Evolutionary conservation across 495 filamentous ascomycete genomes (phyloP).

Genomic region (Chaetomidium leptoderma): DNA sequence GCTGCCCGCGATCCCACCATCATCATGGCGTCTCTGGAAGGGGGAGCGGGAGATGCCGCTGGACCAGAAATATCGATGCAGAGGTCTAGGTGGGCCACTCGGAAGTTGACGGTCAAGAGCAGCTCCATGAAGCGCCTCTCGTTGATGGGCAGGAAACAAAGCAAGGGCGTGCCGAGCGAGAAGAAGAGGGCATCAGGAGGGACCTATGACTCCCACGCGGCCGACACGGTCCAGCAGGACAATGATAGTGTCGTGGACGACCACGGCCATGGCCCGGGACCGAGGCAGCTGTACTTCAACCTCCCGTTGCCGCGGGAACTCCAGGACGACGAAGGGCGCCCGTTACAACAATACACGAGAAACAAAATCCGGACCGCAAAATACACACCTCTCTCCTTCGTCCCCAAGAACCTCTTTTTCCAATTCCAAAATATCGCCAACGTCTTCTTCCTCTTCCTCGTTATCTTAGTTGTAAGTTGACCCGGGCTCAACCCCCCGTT

Average conservation of each 20-base stretch:
- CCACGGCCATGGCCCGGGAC: slow-evolving; percentile 35
- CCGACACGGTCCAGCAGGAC: slow-evolving; percentile 36
- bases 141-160: slow-evolving; percentile 73
- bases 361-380: slow-evolving; percentile 99
- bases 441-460: slow-evolving; percentile 94
- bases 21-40: slow-evolving; percentile 44
- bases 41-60: slow-evolving; percentile 39
- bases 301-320: slow-evolving; percentile 70
- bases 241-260: slow-evolving; percentile 30
- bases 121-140: slow-evolving; percentile 76
- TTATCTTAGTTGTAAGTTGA: slow-evolving; percentile 83
- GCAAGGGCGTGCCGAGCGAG: slow-evolving; percentile 57
- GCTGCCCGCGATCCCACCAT: slow-evolving; percentile 44
- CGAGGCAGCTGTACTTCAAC: slow-evolving; percentile 73
- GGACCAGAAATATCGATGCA: slow-evolving; percentile 48
- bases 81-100: slow-evolving; percentile 90
- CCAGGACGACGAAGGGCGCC: slow-evolving; percentile 77
- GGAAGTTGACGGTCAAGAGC: slow-evolving; percentile 67
- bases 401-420: slow-evolving; percentile 96
- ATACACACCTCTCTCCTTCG: slow-evolving; percentile 90
- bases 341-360: slow-evolving; percentile 63
- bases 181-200: slow-evolving; percentile 66
- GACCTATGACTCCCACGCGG: slow-evolving; percentile 43
- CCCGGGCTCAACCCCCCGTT: not conserved
- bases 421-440: slow-evolving; percentile 99